Base-by-base conservation (phyloP, 305 asterid genomes). In the Euphrasia arctica region DNA sequence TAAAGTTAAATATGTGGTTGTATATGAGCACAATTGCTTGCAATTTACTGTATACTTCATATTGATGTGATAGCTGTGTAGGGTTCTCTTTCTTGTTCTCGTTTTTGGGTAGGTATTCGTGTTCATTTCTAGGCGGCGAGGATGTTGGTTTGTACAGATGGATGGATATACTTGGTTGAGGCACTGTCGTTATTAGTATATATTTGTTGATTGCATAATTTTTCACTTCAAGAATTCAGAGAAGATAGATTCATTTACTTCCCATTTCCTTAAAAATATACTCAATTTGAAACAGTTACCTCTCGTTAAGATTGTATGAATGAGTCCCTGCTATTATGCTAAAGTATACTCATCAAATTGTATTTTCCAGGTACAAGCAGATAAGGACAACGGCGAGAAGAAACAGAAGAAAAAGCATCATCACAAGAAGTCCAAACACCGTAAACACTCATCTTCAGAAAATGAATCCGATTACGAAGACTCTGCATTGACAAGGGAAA, bases 331-430 rank as follows among this genome's bases (percentile, higher is more conserved):
- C 1, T 4, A 5, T 5, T 34, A 34, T 34, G 41, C 41, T 34
- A 34, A 34, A n/a, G n/a, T n/a, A n/a, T n/a, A n/a, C 22, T 18
- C 22, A 43, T 41, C 50, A 60, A 31, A 51, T 54, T 69, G 36
- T 70, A 43, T 11, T 63, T 66, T 79, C 45, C 77, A 90, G 97
- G 90, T 87, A 61, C 87, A 85, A 80, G 69, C 74, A 15, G 76
- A 74, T 70, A 86, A 83, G 74, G 75, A 39, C 43, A 85, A 74
- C 68, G 74, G 57, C 27, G 82, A 66, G 71, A 80, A 74, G 74
- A 81, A 79, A 75, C 72, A 63, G 47, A 71, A 36, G 47, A 74
- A 68, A 74, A 84, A 82, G 77, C 88, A 79, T 67, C 82, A 60
- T 65, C 68, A 22, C 65, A 84, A 75, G 77, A 75, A 72, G 73